Evolutionary conservation across 2,329 filamentous ascomycete genomes (phyloP), one percentile per base, ranked within the genome.

Genomic region (Tolypocladium tundrense): DNA sequence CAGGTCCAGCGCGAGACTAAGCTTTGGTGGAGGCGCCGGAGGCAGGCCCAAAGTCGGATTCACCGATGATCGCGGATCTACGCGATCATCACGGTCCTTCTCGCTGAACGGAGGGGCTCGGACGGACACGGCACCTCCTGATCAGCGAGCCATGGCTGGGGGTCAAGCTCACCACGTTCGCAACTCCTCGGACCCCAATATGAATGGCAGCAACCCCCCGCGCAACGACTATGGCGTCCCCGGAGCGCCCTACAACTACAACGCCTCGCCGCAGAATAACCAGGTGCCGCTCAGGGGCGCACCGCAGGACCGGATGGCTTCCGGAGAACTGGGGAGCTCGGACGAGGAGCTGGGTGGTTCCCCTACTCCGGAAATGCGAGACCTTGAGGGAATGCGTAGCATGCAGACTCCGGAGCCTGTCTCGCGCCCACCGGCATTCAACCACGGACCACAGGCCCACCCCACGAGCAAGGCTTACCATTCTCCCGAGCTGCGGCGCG

Each of bases 391-490:
- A 21, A 78, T 86, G 70, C 75, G 75, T 55, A 73, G 77, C 58
- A 79, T 84, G 69, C 78, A 80, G 40, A 84, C 88, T 7, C 90
- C 89, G 1, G 87, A 89, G 63, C 90, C 90, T 9, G 91, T 97
- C 24, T 83, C 83, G 6, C 77, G 80, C 7, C 92, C 93, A 1
- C 93, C 93, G 3, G 85, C 84, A 13, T 93, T 97, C 69, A 82
- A 85, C 53, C 90, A 96, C 70, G 80, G 81, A 42, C 84, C 91
- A 14, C 84, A 88, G 60, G 82, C 87, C 55, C 81, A 84, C 54
- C 91, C 91, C 6, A 77, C 79, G 1, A 85, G 82, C 59, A 84
- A 70, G 51, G 89, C 89, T 0, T 85, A 88, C 64, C 84, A 90
- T 59, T 87, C 90, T 37, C 83, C 88, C 16, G 90, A 94, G 68